A percentile compares a stretch with the other conserved stretches of the same genome.
Evolutionary conservation across 2,329 filamentous ascomycete genomes (phyloP).

Genomic region (Dothiorella sarmentorum): DNA sequence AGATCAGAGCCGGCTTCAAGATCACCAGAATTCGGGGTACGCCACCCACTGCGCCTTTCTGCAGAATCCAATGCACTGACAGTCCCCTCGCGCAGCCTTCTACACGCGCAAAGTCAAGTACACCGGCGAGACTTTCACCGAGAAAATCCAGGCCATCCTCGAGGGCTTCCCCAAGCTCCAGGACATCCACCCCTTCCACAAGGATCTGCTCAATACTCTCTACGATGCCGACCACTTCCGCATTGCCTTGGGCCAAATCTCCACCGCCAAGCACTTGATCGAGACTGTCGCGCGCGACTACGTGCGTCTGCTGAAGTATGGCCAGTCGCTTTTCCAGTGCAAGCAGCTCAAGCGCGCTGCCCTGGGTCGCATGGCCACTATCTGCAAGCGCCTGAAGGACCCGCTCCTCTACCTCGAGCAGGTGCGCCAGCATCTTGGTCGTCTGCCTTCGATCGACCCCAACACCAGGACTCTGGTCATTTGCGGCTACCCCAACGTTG

Average conservation of each 20-base stretch:
- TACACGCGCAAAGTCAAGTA: slow-evolving; percentile 99
- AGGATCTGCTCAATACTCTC: slow-evolving; percentile 90
- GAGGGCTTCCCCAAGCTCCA: slow-evolving; percentile 89
- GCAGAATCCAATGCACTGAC: slow-evolving; percentile 16
- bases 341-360: slow-evolving; percentile 97
- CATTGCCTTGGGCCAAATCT: slow-evolving; percentile 92
- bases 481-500: slow-evolving; percentile 95
- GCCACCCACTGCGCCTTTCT: slow-evolving; percentile 34
- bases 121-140: slow-evolving; percentile 92
- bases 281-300: slow-evolving; percentile 97
- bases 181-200: slow-evolving; percentile 93
- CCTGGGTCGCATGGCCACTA: slow-evolving; percentile 96
- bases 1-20: slow-evolving; percentile 94
- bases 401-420: slow-evolving; percentile 94
- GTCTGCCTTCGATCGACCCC: slow-evolving; percentile 96
- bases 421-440: slow-evolving; percentile 92
- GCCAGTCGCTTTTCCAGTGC: slow-evolving; percentile 95
- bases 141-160: slow-evolving; percentile 87
- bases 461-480: slow-evolving; percentile 95
- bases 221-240: slow-evolving; percentile 93
- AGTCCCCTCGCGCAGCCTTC: slow-evolving; percentile 56
- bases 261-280: slow-evolving; percentile 92
- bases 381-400: slow-evolving; percentile 91
- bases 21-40: slow-evolving; percentile 76
- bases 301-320: slow-evolving; percentile 93